Conservation (phyloP, 164 flowering plant genomes). For the Magnolia kwangsiensis region DNA sequence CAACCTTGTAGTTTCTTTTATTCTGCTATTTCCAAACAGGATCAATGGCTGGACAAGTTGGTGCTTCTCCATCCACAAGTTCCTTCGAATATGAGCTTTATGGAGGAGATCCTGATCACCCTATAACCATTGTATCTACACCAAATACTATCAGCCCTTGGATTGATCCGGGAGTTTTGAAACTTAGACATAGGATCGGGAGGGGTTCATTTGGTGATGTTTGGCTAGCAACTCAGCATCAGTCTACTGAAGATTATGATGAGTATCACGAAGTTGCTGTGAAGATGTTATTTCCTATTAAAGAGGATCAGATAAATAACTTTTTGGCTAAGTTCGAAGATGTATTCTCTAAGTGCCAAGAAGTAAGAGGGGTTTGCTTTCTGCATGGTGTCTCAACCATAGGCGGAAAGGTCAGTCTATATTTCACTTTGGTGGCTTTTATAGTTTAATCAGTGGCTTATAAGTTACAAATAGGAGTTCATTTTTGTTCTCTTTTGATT, state of each 20-base stretch:
- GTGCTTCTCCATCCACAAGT: conserved; percentile 23
- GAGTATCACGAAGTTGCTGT: conserved; percentile 84
- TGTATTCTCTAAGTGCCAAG: conserved; percentile 45
- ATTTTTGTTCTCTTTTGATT: not conserved
- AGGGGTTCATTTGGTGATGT: conserved; percentile 87
- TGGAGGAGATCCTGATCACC: conserved; percentile 56
- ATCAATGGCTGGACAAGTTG: conserved; percentile 59
- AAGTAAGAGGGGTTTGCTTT: conserved; percentile 50
- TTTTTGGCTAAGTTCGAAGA: conserved; percentile 50
- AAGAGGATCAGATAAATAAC: conserved; percentile 45
- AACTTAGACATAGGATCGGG: conserved; percentile 79
- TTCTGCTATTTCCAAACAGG: not conserved
- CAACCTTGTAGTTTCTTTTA: not conserved
- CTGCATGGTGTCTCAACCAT: conserved; percentile 66
- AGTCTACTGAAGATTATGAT: conserved; percentile 58
- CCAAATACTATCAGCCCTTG: conserved; percentile 46
- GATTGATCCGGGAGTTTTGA: conserved; percentile 66
- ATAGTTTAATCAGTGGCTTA: not conserved
- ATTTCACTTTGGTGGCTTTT: not conserved
- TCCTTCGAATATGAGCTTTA: conserved; percentile 66
- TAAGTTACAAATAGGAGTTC: not conserved
- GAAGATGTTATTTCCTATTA: conserved; percentile 66
- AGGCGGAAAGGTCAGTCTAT: conserved; percentile 52
- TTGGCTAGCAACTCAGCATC: conserved; percentile 89
- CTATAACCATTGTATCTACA: conserved; percentile 56